Evolutionary conservation across 2,329 filamentous ascomycete genomes (phyloP).

Genomic region (Ophiosphaerella korrae): DNA sequence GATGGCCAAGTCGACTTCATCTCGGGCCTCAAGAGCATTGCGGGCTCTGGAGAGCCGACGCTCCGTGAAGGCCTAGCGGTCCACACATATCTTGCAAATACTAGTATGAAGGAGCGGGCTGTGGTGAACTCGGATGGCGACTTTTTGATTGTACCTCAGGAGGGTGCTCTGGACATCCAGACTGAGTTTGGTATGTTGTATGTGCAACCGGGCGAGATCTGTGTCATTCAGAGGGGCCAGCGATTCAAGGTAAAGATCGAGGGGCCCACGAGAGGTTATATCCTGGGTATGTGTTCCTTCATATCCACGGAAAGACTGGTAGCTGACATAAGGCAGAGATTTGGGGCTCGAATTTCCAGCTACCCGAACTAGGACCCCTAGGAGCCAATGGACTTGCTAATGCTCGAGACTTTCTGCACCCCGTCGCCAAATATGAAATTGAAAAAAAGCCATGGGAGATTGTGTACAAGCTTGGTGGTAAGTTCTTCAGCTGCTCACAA

Average conservation of each 20-base stretch:
- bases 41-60: conserved; percentile 46
- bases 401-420: conserved; percentile 70
- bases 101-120: conserved; percentile 44
- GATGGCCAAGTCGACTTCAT: conserved; percentile 41
- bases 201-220: conserved; percentile 79
- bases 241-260: conserved; percentile 73
- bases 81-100: conserved; percentile 43
- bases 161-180: conserved; percentile 74
- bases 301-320: too few species aligned
- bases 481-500: conserved; percentile 69
- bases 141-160: conserved; percentile 75
- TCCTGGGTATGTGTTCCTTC: conserved; percentile 55
- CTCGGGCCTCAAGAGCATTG: conserved; percentile 44
- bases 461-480: conserved; percentile 63
- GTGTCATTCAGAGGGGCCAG: conserved; percentile 74
- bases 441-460: conserved; percentile 51
- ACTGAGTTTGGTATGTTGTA: conserved; percentile 77
- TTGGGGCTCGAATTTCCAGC: conserved; percentile 47
- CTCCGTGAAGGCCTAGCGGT: conserved; percentile 44
- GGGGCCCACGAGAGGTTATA: conserved; percentile 71
- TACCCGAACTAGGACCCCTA: conserved; percentile 47
- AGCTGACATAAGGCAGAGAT: conserved; percentile 32
- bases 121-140: conserved; percentile 72
- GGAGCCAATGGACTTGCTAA: conserved; percentile 50
- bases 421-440: conserved; percentile 68